Base-by-base conservation (phyloP, 2,329 filamentous ascomycete species). In the Pseudocercospora vitis region DNA sequence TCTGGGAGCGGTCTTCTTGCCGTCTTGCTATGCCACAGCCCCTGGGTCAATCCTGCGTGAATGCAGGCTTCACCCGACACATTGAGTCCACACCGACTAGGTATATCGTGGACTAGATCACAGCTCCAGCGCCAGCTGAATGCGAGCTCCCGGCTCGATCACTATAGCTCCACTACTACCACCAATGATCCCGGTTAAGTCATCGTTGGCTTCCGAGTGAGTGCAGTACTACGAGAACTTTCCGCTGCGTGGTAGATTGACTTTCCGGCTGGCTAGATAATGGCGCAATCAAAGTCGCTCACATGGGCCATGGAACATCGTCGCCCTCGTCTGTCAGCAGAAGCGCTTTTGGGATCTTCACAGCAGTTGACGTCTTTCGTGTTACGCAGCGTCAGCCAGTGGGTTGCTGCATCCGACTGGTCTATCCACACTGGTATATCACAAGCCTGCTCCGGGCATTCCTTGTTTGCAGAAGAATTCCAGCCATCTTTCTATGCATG, bases 401-500 rank as follows among this genome's bases (percentile, higher is more conserved):
- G n/a, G 18, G 19, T 35, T 18, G 28, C 32, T 23, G 7, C 18
- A 24, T n/a, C 16, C 52, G 40, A 32, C 16, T 39, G 16, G 42
- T 28, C n/a, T 26, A 23, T 21, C 16, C 31, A 24, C 14, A 28
- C 11, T 47, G 16, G 31, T 28, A 42, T 35, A 56, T 56, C 53
- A 52, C 53, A 52, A 48, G 48, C 48, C 52, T 28, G 7, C 26
- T 29, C 35, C 26, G n/a, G 28, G 48, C 33, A 37, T 28, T 23
- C 44, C 45, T 50, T 16, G 33, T 35, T 37, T n/a, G n/a, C n/a
- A n/a, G 35, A 39, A 21, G 11, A 11, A 12, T 44, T 24, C 53
- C 53, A 56, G 53, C 49, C 53, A 49, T 44, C 53, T 52, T 56
- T 49, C 47, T 21, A 44, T 44, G 24, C 21, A 18, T 14, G 21